Conservation (phyloP, 345 rosid species). For the Hibiscus mutabilis region DNA sequence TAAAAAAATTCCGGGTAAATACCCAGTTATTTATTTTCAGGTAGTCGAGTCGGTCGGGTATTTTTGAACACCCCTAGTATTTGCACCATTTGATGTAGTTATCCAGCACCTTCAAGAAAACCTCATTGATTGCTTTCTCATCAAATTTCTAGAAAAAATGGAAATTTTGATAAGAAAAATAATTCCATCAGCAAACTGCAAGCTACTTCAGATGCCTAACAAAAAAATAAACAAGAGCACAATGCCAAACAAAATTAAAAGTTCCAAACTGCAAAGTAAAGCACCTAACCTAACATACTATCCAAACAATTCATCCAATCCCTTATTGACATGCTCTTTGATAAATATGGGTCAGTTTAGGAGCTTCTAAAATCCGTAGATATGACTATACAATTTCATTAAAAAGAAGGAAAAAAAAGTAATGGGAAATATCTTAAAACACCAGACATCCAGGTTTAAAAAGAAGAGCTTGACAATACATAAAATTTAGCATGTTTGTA, state of each 20-base stretch:
- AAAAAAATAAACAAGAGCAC: neutral
- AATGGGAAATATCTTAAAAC: neutral
- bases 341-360: neutral
- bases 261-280: neutral
- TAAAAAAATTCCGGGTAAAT: no score
- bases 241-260: neutral
- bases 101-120: slow-evolving; percentile 78
- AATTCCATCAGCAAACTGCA: slow-evolving; percentile 4
- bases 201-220: neutral
- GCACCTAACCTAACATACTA: neutral
- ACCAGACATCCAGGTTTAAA: neutral
- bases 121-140: slow-evolving; percentile 87
- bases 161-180: neutral
- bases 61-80: no score
- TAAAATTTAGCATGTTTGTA: no score
- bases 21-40: no score
- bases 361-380: neutral
- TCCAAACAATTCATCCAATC: neutral
- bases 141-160: slow-evolving; percentile 61
- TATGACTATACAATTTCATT: neutral
- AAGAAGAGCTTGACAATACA: no score
- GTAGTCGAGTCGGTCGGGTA: no score
- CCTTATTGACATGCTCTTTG: neutral
- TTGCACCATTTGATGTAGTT: slow-evolving; percentile 98
- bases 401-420: neutral